Base-by-base conservation (phyloP, 2,329 filamentous ascomycete species). In the Diaporthe australafricana region DNA sequence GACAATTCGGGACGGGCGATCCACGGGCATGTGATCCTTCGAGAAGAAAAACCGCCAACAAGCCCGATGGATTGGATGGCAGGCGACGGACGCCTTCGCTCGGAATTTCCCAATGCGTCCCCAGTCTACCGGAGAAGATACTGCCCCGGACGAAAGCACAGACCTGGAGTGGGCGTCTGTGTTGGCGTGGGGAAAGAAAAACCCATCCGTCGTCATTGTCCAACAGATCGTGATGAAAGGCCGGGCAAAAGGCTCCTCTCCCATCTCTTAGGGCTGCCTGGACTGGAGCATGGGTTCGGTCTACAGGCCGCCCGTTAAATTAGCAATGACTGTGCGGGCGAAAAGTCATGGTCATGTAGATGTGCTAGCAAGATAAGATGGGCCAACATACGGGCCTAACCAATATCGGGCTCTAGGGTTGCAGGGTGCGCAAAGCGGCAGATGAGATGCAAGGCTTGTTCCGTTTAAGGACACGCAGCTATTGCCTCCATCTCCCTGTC, bases 1-100 rank as follows among this genome's bases (percentile, higher is more conserved):
- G 60, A 63, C 60, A 63, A 63, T 35, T 63, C 60, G 60, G 60
- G 42, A 63, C 42, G 27, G 42, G 60, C 60, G 60, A 63, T 63
- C 60, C 27, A 35, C 30, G 60, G 60, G 60, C 60, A 63, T 48
- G 42, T 35, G 30, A 63, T 63, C 60, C 60, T 63, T 63, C 60
- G 60, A 63, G 60, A 63, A 63, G 40, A 62, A 63, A 35, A 27
- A 48, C 60, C 42, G 47, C 35, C 60, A 56, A 45, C 60, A 63
- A 20, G 60, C 27, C 27, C 60, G 60, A 63, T 48, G 60, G 27
- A 48, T 35, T 38, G 60, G 42, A 20, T 63, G 60, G 20, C 60
- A 50, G 60, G 11, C 42, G 60, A 48, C 60, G 42, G 60, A 48
- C 60, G 42, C 60, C 60, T 63, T 14, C 60, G 42, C 60, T 63